These are phyloP conservation scores for Aphanocladium album DNA, from an alignment of 2,329 filamentous ascomycete genomes.

Conservation along the genomic window DNA sequence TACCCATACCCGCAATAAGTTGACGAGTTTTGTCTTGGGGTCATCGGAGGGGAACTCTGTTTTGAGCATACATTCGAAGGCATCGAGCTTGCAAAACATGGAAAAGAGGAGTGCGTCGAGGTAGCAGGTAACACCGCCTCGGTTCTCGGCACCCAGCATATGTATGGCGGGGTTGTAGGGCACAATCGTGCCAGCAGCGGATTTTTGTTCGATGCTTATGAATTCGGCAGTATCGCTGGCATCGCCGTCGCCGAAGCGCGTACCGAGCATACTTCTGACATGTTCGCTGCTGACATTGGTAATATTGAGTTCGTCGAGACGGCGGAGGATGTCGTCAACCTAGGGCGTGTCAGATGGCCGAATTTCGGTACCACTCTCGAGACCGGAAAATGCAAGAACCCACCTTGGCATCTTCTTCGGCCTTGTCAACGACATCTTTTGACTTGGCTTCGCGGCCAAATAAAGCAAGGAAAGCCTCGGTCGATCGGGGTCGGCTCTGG, in stretches of 20 bases:
- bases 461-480: constrained; percentile 57
- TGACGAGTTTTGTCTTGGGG: constrained; percentile 65
- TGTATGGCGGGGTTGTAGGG: constrained; percentile 66
- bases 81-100: constrained; percentile 88
- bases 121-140: constrained; percentile 86
- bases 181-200: constrained; percentile 72
- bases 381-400: not conserved
- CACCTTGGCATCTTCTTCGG: constrained; percentile 38
- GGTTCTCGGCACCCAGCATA: constrained; percentile 82
- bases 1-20: constrained; percentile 81
- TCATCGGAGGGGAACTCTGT: constrained; percentile 67
- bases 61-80: constrained; percentile 89
- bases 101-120: constrained; percentile 86
- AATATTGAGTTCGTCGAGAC: constrained; percentile 40
- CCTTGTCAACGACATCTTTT: constrained; percentile 44
- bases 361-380: not conserved
- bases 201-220: constrained; percentile 72
- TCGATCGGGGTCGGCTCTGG: constrained; percentile 47
- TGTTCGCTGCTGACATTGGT: constrained; percentile 51
- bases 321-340: constrained; percentile 37
- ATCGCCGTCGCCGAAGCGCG: constrained; percentile 63
- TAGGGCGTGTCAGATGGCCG: constrained; percentile 19
- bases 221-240: constrained; percentile 70
- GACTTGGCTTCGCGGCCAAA: constrained; percentile 58
- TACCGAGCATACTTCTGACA: constrained; percentile 51